These are phyloP conservation scores for Sugiyamaella valdiviana DNA, from an alignment of 805 yeast genomes.

Conservation along the genomic window DNA sequence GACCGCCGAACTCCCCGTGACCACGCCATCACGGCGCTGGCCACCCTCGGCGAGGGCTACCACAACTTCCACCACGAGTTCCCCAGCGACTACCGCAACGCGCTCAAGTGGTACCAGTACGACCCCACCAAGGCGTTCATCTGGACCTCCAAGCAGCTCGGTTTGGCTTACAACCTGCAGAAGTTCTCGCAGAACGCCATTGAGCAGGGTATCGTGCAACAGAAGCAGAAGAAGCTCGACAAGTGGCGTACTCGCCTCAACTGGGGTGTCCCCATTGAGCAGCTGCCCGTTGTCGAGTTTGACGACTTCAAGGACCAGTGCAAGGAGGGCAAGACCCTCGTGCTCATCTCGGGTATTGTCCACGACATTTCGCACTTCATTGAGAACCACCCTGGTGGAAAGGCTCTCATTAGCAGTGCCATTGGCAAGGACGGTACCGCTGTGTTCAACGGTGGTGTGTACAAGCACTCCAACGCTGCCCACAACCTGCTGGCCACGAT, in stretches of 20 bases:
- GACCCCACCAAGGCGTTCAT: constrained; percentile 86
- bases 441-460: constrained; percentile 93
- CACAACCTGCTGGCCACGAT: constrained; percentile 84
- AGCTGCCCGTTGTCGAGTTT: constrained; percentile 61
- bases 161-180: constrained; percentile 53
- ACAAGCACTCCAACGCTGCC: constrained; percentile 89
- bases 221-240: constrained; percentile 76
- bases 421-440: constrained; percentile 91
- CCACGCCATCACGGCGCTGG: constrained; percentile 53
- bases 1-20: constrained; percentile 68
- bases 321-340: constrained; percentile 48
- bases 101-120: constrained; percentile 62
- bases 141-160: constrained; percentile 44
- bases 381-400: constrained; percentile 91
- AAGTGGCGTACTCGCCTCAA: constrained; percentile 67
- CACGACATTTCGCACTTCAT: constrained; percentile 91
- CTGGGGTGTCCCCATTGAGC: constrained; percentile 94
- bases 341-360: constrained; percentile 83
- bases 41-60: constrained; percentile 85
- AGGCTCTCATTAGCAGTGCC: constrained; percentile 67
- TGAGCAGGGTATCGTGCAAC: constrained; percentile 69
- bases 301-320: constrained; percentile 47
- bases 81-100: constrained; percentile 82
- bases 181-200: constrained; percentile 53
- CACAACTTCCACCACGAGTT: constrained; percentile 95